Evolutionary conservation across 345 rosid genomes (phyloP), one percentile per base, ranked within the genome.

Genomic region (Bruguiera sexangula): DNA sequence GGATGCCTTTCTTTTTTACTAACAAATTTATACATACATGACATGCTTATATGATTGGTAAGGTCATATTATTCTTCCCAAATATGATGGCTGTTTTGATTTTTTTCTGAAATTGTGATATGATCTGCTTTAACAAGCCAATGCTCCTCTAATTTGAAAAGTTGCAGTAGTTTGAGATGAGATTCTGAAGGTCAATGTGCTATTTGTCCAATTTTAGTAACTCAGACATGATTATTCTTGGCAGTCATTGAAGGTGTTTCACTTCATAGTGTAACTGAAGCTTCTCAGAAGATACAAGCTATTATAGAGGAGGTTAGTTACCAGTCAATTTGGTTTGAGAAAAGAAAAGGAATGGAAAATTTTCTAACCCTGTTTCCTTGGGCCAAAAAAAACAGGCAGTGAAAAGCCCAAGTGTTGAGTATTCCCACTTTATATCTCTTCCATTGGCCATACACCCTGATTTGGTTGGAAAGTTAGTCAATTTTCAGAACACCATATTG

Each of bases 341-440:
- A 27, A 63, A 56, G 50, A 43, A 11, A 13, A 43, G 4, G 19
- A 43, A 43, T 60, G 36, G 11, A 18, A 32, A 67, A 39, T 21
- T 19, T 53, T 53, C 53, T 58, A 9, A 52, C 9, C 15, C 3
- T 27, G 36, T 31, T 6, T 63, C 31, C 60, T 57, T 71, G n/a
- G 34, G 30, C 15, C 4, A 27, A 62, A 59, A 34, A 67, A 69
- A 34, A 52, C 87, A 92, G 99, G 96, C 82, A 43, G 90, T 84
- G 68, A 75, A 70, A 62, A 84, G 93, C 76, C 89, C 80, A 34
- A 81, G 61, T 71, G 86, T 95, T 3, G 85, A 88, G 19, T 95
- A 90, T 76, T 92, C 99, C 16, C 97, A 92, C 81, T 92, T 95
- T 55, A 76, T 92, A 70, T 90, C 97, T 50, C 96, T 95, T 76